Conservation (phyloP, 768 basidiomycete species). For the Hortiboletus flavorubellus region DNA sequence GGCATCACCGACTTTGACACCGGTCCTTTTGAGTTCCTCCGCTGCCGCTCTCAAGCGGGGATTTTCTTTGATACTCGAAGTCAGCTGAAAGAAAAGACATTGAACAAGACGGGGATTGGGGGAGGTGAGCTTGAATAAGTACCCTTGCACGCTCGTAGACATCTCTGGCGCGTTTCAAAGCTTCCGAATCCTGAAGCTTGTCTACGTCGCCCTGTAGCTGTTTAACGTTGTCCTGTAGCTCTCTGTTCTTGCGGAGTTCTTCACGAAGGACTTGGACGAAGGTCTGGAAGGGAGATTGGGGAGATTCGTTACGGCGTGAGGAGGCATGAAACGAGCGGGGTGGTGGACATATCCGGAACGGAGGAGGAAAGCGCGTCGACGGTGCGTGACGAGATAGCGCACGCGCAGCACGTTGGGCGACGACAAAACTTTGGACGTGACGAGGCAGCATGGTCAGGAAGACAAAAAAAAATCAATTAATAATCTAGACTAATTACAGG, state of each 20-base stretch:
- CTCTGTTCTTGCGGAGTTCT: constrained; percentile 90
- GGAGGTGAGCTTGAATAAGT: constrained; percentile 29
- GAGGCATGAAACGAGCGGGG: constrained; percentile 61
- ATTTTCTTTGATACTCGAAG: constrained; percentile 94
- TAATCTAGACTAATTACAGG: not conserved
- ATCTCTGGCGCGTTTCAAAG: constrained; percentile 88
- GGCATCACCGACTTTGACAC: constrained; percentile 91
- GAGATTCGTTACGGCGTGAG: constrained; percentile 58
- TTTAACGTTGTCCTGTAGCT: constrained; percentile 94
- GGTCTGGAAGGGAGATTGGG: constrained; percentile 92
- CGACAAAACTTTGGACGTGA: constrained; percentile 40
- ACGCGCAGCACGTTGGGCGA: constrained; percentile 26
- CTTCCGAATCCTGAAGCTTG: constrained; percentile 95
- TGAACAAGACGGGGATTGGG: constrained; percentile 1
- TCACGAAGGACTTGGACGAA: constrained; percentile 94
- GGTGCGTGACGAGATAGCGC: constrained; percentile 14
- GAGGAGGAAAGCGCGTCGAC: constrained; percentile 16
- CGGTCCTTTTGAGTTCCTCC: constrained; percentile 85
- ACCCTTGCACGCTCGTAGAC: constrained; percentile 95
- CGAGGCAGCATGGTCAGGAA: constrained; percentile 42
- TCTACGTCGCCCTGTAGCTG: constrained; percentile 97
- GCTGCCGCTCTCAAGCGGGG: constrained; percentile 88
- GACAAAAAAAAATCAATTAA: constrained; percentile 10
- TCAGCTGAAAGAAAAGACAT: constrained; percentile 52
- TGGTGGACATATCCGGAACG: constrained; percentile 31